These are phyloP conservation scores for Calocybe cyanea DNA, from an alignment of 768 basidiomycete genomes.

Conservation along the genomic window DNA sequence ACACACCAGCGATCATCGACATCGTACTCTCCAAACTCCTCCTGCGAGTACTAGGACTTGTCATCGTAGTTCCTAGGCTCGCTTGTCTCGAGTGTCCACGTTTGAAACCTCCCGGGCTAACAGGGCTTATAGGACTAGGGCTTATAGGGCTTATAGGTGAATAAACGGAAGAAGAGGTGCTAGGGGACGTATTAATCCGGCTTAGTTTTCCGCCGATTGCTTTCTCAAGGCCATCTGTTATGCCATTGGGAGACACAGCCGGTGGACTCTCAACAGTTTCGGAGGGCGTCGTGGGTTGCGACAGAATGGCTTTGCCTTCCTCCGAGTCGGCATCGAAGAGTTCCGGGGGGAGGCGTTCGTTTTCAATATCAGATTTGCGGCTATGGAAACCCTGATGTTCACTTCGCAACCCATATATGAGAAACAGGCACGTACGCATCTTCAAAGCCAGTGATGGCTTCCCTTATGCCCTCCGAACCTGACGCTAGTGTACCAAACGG, in stretches of 20 bases:
- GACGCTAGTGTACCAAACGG: constrained; percentile 83
- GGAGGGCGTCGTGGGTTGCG: constrained; percentile 53
- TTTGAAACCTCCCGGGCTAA: constrained; percentile 47
- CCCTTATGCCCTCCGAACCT: constrained; percentile 92
- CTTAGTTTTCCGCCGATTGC: constrained; percentile 29
- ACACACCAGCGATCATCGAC: constrained; percentile 89
- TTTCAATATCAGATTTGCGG: constrained; percentile 97
- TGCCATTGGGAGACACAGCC: constrained; percentile 43
- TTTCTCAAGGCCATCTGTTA: constrained; percentile 40
- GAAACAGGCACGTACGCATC: constrained; percentile 75
- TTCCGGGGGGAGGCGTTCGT: constrained; percentile 96
- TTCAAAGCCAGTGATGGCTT: constrained; percentile 89
- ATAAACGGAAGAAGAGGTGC: constrained; percentile 23
- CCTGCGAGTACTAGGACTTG: constrained; percentile 88
- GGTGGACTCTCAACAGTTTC: constrained; percentile 36
- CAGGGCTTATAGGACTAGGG: no score
- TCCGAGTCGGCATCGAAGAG: constrained; percentile 79
- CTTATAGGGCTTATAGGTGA: constrained; percentile 37
- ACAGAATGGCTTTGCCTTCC: constrained; percentile 64
- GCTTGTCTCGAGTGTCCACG: constrained; percentile 74
- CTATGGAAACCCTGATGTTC: constrained; percentile 33
- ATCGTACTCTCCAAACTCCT: constrained; percentile 94
- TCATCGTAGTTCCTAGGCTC: constrained; percentile 92
- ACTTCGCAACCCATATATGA: not conserved
- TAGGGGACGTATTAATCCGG: constrained; percentile 27